These are phyloP conservation scores for Ballota nigra DNA, from an alignment of 257 asterid genomes.

Conservation along the genomic window DNA sequence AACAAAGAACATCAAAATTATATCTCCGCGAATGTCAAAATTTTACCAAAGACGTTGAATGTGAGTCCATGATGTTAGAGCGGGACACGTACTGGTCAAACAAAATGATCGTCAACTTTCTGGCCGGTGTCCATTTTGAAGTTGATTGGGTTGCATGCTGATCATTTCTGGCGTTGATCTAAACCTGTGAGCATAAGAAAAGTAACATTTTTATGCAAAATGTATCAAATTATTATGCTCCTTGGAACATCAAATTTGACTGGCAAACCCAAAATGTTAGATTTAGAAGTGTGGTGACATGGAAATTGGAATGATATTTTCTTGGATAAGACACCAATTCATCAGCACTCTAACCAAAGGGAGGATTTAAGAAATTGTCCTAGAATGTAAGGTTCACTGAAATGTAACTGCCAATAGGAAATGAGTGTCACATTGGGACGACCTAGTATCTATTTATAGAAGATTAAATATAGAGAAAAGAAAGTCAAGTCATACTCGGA, in stretches of 20 bases:
- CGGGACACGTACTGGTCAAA: slow-evolving; percentile 16
- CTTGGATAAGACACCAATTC: neutral
- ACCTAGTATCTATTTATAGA: neutral
- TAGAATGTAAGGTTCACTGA: neutral
- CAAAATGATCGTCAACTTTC: slow-evolving; percentile 19
- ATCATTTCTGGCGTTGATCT: slow-evolving; percentile 40
- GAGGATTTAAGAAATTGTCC: neutral
- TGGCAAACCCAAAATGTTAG: too few relatives aligned
- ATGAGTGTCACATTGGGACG: neutral
- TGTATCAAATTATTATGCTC: neutral
- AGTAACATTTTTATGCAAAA: neutral
- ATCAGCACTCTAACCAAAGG: neutral
- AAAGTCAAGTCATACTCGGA: slow-evolving; percentile 41
- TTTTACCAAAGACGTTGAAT: slow-evolving; percentile 14
- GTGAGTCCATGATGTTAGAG: slow-evolving; percentile 19
- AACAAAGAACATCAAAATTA: slow-evolving; percentile 23
- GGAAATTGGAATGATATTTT: neutral
- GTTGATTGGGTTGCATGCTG: slow-evolving; percentile 1
- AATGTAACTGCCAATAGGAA: neutral
- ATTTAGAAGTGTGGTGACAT: too few relatives aligned
- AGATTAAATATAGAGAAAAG: neutral
- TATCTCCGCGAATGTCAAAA: neutral
- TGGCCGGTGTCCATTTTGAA: slow-evolving; percentile 13
- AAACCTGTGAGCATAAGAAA: slow-evolving; percentile 30
- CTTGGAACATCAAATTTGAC: neutral